Conservation (phyloP, 257 asterid species). For the Solanum acaule region DNA sequence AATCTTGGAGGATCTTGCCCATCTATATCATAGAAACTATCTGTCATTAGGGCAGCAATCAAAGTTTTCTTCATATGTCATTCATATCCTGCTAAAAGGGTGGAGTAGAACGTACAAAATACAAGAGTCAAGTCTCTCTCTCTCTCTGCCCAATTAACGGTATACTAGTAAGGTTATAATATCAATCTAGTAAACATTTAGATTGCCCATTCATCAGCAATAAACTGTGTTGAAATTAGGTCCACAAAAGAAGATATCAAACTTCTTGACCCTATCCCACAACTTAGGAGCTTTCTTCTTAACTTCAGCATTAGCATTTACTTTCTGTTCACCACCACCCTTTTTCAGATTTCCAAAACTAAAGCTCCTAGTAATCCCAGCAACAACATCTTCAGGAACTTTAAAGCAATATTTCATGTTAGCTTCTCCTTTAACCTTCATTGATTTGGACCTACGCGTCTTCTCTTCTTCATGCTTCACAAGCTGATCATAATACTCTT, state of each 20-base stretch:
- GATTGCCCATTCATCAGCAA: constrained; percentile 8
- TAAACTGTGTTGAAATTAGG: constrained; percentile 29
- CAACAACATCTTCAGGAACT: constrained; percentile 14
- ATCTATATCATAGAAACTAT: neutral
- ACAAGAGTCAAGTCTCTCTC: neutral
- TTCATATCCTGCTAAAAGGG: neutral
- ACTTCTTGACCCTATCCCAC: constrained; percentile 73
- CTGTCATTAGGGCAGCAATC: neutral
- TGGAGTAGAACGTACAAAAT: neutral
- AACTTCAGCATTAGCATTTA: neutral
- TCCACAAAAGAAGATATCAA: constrained; percentile 58
- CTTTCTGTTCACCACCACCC: constrained; percentile 17
- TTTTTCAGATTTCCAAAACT: constrained; percentile 21
- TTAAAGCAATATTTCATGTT: constrained; percentile 43
- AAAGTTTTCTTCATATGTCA: neutral
- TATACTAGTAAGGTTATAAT: neutral
- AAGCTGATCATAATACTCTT: constrained; percentile 67
- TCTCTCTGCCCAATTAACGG: no score
- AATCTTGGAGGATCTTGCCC: neutral
- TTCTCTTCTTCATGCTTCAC: constrained; percentile 38
- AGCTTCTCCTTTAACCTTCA: constrained; percentile 24
- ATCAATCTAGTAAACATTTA: neutral
- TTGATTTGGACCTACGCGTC: constrained; percentile 14
- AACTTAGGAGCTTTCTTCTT: constrained; percentile 27
- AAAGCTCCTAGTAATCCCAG: constrained; percentile 5